Conservation (phyloP, 2,329 filamentous ascomycete species). For the Tolypocladium nubicola region DNA sequence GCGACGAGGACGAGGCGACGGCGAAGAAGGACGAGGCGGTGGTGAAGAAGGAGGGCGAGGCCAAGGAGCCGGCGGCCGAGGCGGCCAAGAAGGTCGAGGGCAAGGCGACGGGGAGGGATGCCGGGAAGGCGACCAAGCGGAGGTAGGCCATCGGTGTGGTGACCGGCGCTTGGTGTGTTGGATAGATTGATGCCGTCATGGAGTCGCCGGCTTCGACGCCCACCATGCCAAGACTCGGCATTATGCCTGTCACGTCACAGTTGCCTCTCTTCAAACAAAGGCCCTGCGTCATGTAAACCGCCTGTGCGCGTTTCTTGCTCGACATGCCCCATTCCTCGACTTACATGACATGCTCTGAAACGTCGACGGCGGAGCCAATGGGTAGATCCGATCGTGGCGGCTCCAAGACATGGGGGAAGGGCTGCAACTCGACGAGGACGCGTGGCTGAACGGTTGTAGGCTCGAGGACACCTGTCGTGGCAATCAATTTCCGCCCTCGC, state of each 20-base stretch:
- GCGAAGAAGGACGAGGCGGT: conserved; percentile 3
- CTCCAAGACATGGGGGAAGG: too few relatives aligned
- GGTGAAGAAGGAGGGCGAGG: conserved; percentile 24
- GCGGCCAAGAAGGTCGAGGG: conserved; percentile 25
- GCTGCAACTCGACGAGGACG: too few relatives aligned
- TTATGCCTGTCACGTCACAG: background rate
- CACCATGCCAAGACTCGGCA: background rate
- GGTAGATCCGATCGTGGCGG: background rate
- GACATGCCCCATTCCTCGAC: background rate
- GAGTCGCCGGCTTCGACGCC: too few relatives aligned
- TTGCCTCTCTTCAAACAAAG: background rate
- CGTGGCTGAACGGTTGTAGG: too few relatives aligned
- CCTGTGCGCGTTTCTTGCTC: background rate
- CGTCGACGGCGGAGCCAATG: background rate
- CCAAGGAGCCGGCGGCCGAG: conserved; percentile 26
- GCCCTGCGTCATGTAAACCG: background rate
- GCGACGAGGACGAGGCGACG: conserved; percentile 52
- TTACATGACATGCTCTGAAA: background rate
- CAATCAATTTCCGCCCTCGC: too few relatives aligned
- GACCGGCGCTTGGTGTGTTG: too few relatives aligned
- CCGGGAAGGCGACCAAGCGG: conserved; percentile 32
- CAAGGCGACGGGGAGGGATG: conserved; percentile 40
- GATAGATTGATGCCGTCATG: background rate
- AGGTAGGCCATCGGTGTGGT: conserved; percentile 8
- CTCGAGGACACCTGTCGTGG: too few relatives aligned